A percentile compares a stretch with the other conserved stretches of the same genome.
These are phyloP conservation scores for Pythium rishiriense DNA, from an alignment of 352 stramenopile genomes.

Conservation along the genomic window DNA sequence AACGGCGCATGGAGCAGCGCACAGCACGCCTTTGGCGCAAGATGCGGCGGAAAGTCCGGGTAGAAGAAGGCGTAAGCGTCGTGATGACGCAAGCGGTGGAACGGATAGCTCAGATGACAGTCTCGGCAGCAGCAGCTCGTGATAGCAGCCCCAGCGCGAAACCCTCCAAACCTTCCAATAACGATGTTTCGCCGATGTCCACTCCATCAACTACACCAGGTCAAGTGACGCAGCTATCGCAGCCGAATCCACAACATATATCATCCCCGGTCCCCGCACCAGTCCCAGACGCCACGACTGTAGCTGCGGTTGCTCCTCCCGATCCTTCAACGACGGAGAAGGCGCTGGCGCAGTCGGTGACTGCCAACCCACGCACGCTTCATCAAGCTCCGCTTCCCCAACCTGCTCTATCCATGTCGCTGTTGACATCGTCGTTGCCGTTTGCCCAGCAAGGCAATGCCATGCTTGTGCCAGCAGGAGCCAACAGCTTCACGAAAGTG, in stretches of 20 bases:
- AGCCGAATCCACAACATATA: too few species aligned
- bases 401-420: constrained; percentile 4
- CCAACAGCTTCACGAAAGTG: constrained; percentile 36
- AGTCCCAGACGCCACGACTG: too few species aligned
- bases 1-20: constrained; percentile 48
- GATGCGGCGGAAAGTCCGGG: constrained; percentile 51
- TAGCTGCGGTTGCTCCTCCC: too few species aligned
- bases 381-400: background rate
- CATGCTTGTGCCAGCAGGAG: constrained; percentile 12
- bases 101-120: constrained; percentile 39
- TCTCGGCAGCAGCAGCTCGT: background rate
- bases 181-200: too few species aligned
- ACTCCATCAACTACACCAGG: too few species aligned
- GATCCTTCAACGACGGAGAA: too few species aligned
- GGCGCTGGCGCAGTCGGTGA: background rate
- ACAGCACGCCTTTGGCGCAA: constrained; percentile 66
- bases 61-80: constrained; percentile 61
- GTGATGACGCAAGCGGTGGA: constrained; percentile 41
- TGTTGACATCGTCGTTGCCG: constrained; percentile 1
- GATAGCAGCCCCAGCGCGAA: background rate
- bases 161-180: background rate
- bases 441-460: constrained; percentile 1
- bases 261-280: too few species aligned
- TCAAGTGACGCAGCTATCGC: too few species aligned
- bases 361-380: background rate